A percentile compares a stretch with the other conserved stretches of the same genome.
Conservation (phyloP, 768 basidiomycete species). For the Rhizopogon vulgaris region DNA sequence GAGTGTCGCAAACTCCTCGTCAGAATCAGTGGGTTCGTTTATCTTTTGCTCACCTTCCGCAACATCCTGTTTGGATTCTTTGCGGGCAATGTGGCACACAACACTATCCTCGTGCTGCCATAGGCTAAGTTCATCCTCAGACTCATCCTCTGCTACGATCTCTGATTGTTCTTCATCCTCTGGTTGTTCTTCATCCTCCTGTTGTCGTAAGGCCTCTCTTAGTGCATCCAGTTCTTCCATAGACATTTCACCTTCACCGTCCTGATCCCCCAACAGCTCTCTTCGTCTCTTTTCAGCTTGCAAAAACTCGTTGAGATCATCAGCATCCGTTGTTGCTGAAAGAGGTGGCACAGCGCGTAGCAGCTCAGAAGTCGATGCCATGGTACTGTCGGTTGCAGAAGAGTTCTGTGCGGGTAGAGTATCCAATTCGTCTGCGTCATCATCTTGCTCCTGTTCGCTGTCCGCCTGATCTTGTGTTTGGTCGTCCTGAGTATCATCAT, state of each 20-base stretch:
- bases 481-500: conserved; percentile 29
- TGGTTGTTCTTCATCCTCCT: conserved; percentile 5
- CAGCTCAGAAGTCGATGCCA: conserved; percentile 24
- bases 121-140: conserved; percentile 44
- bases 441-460: conserved; percentile 47
- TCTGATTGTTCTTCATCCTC: conserved; percentile 6
- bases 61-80: conserved; percentile 11
- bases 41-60: conserved; percentile 14
- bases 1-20: conserved; percentile 22
- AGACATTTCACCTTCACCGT: conserved; percentile 18
- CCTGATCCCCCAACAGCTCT: conserved; percentile 29
- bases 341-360: conserved; percentile 39
- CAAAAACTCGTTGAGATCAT: conserved; percentile 61
- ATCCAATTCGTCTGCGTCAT: conserved; percentile 53
- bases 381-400: conserved; percentile 21
- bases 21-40: conserved; percentile 20
- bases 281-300: conserved; percentile 53
- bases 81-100: conserved; percentile 24
- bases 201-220: conserved; percentile 11
- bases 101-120: conserved; percentile 38
- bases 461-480: conserved; percentile 34
- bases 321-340: conserved; percentile 43
- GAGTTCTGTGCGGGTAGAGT: conserved; percentile 32
- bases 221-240: conserved; percentile 11
- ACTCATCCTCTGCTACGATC: conserved; percentile 19